Conservation (phyloP, 148 eudicot species). For the Spergularia bocconei region DNA sequence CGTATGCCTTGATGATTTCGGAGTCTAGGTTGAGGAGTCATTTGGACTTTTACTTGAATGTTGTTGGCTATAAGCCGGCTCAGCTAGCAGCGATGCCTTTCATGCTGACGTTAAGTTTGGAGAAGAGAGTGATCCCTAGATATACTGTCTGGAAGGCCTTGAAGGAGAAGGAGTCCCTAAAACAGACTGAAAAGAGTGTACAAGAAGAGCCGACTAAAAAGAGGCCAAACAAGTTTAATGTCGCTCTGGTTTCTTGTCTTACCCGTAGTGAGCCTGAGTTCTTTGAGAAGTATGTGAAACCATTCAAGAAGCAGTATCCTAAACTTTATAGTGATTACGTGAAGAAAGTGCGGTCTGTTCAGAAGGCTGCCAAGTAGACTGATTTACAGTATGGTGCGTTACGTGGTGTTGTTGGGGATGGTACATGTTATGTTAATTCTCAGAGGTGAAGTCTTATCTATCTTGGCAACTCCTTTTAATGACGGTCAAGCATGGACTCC, state of each 20-base stretch:
- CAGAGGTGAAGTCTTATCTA: too few species aligned
- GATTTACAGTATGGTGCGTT: not conserved
- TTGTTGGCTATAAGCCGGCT: slow-evolving; percentile 29
- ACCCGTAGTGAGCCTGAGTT: slow-evolving; percentile 3
- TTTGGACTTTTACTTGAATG: slow-evolving; percentile 33
- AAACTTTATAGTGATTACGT: slow-evolving; percentile 9
- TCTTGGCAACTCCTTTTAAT: too few species aligned
- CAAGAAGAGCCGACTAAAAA: not conserved
- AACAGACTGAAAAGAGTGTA: not conserved
- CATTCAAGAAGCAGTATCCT: slow-evolving; percentile 18
- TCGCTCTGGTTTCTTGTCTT: not conserved
- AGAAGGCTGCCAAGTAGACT: slow-evolving; percentile 6
- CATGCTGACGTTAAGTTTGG: slow-evolving; percentile 26
- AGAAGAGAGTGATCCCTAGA: slow-evolving; percentile 39
- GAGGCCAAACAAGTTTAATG: not conserved
- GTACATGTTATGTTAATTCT: too few species aligned
- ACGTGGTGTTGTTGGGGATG: not conserved
- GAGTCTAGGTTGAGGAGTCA: slow-evolving; percentile 21
- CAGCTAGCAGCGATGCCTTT: slow-evolving; percentile 11
- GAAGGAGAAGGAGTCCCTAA: slow-evolving; percentile 30
- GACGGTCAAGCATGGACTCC: not conserved
- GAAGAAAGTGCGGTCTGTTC: not conserved
- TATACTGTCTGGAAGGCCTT: slow-evolving; percentile 18
- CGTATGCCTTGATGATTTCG: slow-evolving; percentile 15
- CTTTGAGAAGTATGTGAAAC: slow-evolving; percentile 21